These are phyloP conservation scores for Magnaporthiopsis rhizophila DNA, from an alignment of 2,329 filamentous ascomycete species.

Conservation along the genomic window DNA sequence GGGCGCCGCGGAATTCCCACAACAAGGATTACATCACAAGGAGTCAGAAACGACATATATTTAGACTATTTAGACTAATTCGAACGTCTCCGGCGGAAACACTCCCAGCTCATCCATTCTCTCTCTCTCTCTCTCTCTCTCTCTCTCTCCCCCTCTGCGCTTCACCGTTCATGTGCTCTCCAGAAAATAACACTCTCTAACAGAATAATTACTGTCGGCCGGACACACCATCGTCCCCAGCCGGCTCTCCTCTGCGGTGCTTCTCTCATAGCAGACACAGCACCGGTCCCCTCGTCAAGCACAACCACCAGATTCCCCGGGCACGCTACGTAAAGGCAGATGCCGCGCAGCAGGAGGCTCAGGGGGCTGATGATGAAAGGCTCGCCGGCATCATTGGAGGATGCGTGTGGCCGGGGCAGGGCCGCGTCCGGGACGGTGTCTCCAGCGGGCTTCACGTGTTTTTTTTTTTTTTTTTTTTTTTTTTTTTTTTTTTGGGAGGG, in stretches of 20 bases:
- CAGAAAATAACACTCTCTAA: neutral
- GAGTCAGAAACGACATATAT: too few species aligned
- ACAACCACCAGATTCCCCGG: slow-evolving; percentile 1
- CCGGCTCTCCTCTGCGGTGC: neutral
- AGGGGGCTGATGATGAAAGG: neutral
- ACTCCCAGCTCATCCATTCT: neutral
- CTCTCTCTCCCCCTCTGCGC: too few species aligned
- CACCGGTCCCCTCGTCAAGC: neutral
- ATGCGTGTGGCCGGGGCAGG: neutral
- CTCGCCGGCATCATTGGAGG: neutral
- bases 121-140: too few species aligned
- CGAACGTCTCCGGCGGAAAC: neutral
- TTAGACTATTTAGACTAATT: neutral
- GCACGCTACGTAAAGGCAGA: neutral
- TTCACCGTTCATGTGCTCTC: neutral
- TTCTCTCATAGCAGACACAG: neutral
- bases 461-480: neutral
- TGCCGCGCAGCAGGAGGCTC: neutral
- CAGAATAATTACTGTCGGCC: too few species aligned
- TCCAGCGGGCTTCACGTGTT: neutral
- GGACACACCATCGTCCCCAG: neutral
- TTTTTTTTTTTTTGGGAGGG: neutral
- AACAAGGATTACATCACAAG: too few species aligned
- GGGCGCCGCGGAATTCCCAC: too few species aligned
- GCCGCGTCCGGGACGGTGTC: neutral